A percentile compares a stretch with the other conserved stretches of the same genome.
Evolutionary conservation across 108 stramenopile species (phyloP).

Genomic region (Schizochytrium sp.): DNA sequence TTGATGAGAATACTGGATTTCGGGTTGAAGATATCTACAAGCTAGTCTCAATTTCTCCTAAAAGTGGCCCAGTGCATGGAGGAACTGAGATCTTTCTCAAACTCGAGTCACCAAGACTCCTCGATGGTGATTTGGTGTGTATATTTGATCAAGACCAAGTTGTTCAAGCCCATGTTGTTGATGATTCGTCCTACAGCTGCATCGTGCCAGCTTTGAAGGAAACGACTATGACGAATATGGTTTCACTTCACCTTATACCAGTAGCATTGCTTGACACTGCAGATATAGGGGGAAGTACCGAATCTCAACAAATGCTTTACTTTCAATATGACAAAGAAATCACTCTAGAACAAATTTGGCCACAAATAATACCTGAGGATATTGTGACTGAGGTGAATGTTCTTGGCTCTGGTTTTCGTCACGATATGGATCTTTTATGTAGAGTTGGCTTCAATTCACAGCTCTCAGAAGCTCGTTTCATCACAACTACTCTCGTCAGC

Average conservation of each 20-base stretch:
- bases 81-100: background rate
- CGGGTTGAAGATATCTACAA: background rate
- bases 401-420: background rate
- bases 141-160: background rate
- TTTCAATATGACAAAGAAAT: background rate
- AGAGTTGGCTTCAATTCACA: background rate
- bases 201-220: no score
- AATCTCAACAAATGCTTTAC: background rate
- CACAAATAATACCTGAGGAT: background rate
- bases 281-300: background rate
- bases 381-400: background rate
- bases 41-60: background rate
- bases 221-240: background rate
- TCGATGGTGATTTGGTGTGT: background rate
- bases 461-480: background rate
- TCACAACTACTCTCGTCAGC: background rate
- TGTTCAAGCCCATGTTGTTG: background rate
- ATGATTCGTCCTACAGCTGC: no score
- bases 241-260: background rate
- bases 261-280: background rate
- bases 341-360: background rate
- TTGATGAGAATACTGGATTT: background rate
- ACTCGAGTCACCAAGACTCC: background rate
- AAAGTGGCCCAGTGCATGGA: background rate
- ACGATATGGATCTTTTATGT: background rate